Evolutionary conservation across 257 asterid species (phyloP), one percentile per base, ranked within the genome.

Genomic region (Solanum sitiens): DNA sequence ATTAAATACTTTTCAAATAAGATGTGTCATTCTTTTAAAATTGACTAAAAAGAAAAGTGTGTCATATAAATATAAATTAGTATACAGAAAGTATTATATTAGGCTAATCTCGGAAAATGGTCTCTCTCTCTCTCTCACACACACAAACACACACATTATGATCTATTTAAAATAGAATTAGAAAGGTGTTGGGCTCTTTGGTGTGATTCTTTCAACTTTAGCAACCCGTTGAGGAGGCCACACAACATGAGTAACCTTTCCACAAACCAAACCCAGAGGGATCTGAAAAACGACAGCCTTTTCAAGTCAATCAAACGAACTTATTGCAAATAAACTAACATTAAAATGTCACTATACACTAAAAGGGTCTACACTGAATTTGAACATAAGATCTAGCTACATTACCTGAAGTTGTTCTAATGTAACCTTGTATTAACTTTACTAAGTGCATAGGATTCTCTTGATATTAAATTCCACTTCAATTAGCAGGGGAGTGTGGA

Each of bases 201-300:
- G 80, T 79, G 86, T 75, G 42, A 82, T 88, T 65, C 94, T 68
- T 87, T 89, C 88, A 87, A 95, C 92, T 91, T 87, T 90, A 71
- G 97, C 97, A 16, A 94, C 30, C 88, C 98, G 87, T 73, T 94
- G 95, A 71, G 98, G 99, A 47, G 99, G 99, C 98, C 99, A 95
- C 32, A 95, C 89, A 76, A 94, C 89, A 84, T 93, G 98, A 3
- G 98, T 95, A 25, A 93, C 93, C 47, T 98, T 94, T 47, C 98
- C 98, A 73, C 96, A 90, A 71, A 97, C 89, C 93, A 97, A 92
- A 85, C 98, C 98, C 13, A 94, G 90, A 84, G 98, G 98, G 86
- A 95, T 93, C 98, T 95, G 96, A 86, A 86, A 71, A 45, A 77
- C 9, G 39, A 44, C 25, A 44, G 40, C 15, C 5, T 77, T 37